phyloP scores from a whole-genome alignment of 2,329 filamentous ascomycete genomes.

The Ophiostoma sp. region DNA sequence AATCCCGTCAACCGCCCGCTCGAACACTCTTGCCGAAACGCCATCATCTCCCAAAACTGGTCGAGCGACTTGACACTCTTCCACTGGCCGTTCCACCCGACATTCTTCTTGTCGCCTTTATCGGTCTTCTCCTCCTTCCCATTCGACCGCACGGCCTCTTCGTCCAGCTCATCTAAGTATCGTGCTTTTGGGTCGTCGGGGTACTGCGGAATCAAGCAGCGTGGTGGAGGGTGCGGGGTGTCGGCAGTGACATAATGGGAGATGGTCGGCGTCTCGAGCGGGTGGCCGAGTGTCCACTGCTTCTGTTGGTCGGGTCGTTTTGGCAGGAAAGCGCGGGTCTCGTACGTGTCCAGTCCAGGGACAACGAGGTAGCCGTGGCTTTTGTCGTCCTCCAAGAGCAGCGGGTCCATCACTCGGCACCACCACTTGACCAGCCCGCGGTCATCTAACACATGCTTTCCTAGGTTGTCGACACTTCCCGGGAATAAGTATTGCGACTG shows the following conservation, averaged over 20 bases:
- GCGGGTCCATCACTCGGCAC: constrained; percentile 81
- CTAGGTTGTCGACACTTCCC: constrained; percentile 77
- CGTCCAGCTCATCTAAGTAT: constrained; percentile 85
- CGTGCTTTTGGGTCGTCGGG: constrained; percentile 94
- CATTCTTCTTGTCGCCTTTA: constrained; percentile 32
- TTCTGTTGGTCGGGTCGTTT: constrained; percentile 39
- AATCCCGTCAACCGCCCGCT: constrained; percentile 91
- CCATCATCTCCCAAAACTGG: constrained; percentile 99
- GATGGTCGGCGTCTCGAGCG: constrained; percentile 58
- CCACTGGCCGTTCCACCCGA: constrained; percentile 64
- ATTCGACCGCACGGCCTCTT: constrained; percentile 66
- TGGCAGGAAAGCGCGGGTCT: constrained; percentile 79
- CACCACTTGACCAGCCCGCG: constrained; percentile 92
- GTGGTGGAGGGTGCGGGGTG: constrained; percentile 59
- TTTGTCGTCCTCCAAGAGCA: constrained; percentile 53
- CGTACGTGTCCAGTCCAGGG: constrained; percentile 79
- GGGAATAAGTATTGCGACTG: constrained; percentile 96
- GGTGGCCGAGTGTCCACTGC: constrained; percentile 69
- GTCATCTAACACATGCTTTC: constrained; percentile 91
- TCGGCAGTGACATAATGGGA: constrained; percentile 61
- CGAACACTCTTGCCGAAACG: constrained; percentile 92
- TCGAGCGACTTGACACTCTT: constrained; percentile 78
- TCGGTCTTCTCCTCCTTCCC: neutral
- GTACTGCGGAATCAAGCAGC: constrained; percentile 85
- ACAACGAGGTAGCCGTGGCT: constrained; percentile 74